These are phyloP conservation scores for Amaranthus tricolor DNA, from an alignment of 179 eudicot species.

Conservation along the genomic window DNA sequence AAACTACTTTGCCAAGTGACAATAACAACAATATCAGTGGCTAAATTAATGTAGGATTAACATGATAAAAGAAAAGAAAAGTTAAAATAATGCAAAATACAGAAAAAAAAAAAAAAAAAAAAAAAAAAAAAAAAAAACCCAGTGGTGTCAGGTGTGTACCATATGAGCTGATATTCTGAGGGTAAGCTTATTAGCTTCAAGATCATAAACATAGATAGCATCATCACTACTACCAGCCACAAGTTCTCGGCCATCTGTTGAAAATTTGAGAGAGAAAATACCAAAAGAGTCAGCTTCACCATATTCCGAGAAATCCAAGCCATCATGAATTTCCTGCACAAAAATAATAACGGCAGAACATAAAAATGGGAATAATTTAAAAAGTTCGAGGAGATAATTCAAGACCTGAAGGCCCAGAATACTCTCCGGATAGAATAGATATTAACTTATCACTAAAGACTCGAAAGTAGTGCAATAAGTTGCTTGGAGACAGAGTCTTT, in stretches of 20 bases:
- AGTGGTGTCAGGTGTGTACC: slow-evolving; percentile 34
- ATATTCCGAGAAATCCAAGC: slow-evolving; percentile 62
- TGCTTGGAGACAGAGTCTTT: no score
- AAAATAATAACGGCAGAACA: not conserved
- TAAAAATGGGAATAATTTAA: not conserved
- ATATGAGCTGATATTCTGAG: slow-evolving; percentile 65
- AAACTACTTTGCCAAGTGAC: not conserved
- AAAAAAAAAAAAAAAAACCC: not conserved
- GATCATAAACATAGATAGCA: slow-evolving; percentile 75
- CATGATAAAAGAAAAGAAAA: not conserved
- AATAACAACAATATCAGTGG: not conserved
- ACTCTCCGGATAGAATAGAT: not conserved
- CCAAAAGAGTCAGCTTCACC: slow-evolving; percentile 55
- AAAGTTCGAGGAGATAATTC: not conserved
- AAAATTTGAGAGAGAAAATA: slow-evolving; percentile 81
- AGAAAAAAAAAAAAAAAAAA: not conserved
- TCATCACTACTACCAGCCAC: slow-evolving; percentile 77
- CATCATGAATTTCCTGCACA: slow-evolving; percentile 85
- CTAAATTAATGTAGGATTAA: not conserved
- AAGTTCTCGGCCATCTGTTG: slow-evolving; percentile 84
- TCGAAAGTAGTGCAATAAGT: no score
- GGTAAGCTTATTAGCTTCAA: slow-evolving; percentile 49
- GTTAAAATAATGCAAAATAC: not conserved
- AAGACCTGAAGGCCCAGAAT: not conserved
- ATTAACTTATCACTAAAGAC: not conserved